Percentiles rank a stretch among this genome's conserved stretches.
These are phyloP conservation scores for Trametes coccinea DNA, from an alignment of 768 basidiomycete species.

Conservation along the genomic window DNA sequence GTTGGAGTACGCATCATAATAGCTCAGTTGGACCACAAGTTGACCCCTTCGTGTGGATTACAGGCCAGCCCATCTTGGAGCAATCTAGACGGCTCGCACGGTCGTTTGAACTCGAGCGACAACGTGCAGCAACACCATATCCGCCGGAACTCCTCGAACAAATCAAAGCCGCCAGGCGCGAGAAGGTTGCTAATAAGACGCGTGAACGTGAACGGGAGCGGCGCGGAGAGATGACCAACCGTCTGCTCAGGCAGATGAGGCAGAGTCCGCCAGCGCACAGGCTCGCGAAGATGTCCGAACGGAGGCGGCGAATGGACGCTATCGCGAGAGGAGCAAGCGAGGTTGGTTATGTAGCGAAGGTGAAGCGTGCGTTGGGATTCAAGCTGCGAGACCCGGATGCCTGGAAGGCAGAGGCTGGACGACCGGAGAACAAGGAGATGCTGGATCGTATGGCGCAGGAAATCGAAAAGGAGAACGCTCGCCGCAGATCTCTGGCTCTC, in stretches of 20 bases:
- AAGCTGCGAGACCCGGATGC: constrained; percentile 41
- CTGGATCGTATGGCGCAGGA: constrained; percentile 31
- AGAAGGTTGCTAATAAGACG: constrained; percentile 66
- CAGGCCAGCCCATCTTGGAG: constrained; percentile 42
- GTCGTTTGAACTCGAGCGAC: constrained; percentile 41
- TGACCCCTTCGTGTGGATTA: not conserved
- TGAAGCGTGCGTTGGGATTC: constrained; percentile 58
- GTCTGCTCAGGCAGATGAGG: constrained; percentile 48
- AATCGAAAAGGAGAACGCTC: constrained; percentile 35
- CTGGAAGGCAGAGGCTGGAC: constrained; percentile 39
- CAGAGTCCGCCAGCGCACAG: constrained; percentile 67
- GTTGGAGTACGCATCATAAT: constrained; percentile 44
- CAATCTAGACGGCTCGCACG: constrained; percentile 34
- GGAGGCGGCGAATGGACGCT: constrained; percentile 49
- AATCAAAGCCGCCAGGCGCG: constrained; percentile 57
- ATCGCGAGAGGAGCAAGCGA: constrained; percentile 54
- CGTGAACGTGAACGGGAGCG: constrained; percentile 60
- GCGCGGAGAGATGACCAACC: constrained; percentile 56
- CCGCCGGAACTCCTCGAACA: constrained; percentile 48
- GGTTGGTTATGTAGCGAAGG: constrained; percentile 69
- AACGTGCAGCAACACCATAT: constrained; percentile 45
- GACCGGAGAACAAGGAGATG: constrained; percentile 27
- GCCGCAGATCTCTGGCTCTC: constrained; percentile 11
- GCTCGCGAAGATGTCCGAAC: constrained; percentile 49
- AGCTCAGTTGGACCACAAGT: too few relatives aligned